Percentiles rank a stretch among this genome's conserved stretches.
Conservation (phyloP, 2,329 filamentous ascomycete genomes). For the Nothomitra cinnamomea region DNA sequence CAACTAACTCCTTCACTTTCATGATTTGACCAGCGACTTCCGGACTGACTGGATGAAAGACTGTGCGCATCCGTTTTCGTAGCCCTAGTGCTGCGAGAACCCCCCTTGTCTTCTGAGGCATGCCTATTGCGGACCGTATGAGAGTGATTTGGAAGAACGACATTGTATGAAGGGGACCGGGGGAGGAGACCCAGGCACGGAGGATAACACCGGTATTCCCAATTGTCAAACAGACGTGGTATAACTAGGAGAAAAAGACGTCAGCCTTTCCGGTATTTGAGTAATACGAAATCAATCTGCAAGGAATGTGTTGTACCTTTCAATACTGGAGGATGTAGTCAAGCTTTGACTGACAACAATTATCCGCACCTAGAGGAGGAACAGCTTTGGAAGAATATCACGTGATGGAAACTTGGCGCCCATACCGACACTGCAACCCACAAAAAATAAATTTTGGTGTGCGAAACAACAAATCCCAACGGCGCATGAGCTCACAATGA, state of each 20-base stretch:
- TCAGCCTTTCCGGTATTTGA: too few species aligned
- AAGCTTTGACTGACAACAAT: too few species aligned
- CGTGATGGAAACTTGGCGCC: background rate
- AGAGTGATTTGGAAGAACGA: slow-evolving; percentile 83
- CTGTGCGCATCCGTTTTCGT: slow-evolving; percentile 66
- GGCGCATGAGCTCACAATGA: background rate
- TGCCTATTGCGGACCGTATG: slow-evolving; percentile 74
- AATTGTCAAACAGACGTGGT: background rate
- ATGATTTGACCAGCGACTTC: slow-evolving; percentile 82
- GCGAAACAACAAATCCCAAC: background rate
- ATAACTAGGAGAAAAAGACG: too few species aligned
- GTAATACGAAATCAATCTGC: too few species aligned
- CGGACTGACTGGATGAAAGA: slow-evolving; percentile 72
- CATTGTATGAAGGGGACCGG: slow-evolving; percentile 30
- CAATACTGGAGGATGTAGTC: too few species aligned
- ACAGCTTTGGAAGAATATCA: background rate
- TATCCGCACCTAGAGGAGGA: too few species aligned
- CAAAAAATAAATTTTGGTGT: background rate
- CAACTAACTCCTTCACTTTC: slow-evolving; percentile 87
- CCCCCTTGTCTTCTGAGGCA: slow-evolving; percentile 62
- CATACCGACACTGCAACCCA: background rate
- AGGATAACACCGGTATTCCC: background rate
- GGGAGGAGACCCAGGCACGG: too few species aligned
- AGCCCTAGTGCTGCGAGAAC: slow-evolving; percentile 75
- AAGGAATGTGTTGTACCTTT: too few species aligned